phyloP scores from a whole-genome alignment of 345 rosid genomes.

The Lepidium aucheri region DNA sequence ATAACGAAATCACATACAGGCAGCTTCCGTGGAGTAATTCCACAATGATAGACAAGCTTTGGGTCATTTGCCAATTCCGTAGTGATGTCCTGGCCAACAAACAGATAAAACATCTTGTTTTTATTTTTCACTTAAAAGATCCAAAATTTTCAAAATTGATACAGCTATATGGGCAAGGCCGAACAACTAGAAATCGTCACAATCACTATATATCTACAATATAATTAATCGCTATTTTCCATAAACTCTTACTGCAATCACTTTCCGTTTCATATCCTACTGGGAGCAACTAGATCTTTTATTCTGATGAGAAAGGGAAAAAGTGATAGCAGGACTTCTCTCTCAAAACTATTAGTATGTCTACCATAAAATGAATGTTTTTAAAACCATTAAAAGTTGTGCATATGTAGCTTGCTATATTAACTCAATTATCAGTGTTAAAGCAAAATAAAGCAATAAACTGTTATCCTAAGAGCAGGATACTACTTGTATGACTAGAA shows the following conservation, averaged over 20 bases:
- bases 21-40: constrained; percentile 81
- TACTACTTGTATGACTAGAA: background rate
- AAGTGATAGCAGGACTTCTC: background rate
- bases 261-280: background rate
- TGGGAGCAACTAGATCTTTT: background rate
- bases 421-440: background rate
- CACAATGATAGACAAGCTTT: constrained; percentile 90
- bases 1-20: constrained; percentile 51
- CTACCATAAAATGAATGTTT: background rate
- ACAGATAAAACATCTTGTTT: constrained; percentile 10
- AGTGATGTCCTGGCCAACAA: constrained; percentile 53
- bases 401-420: background rate
- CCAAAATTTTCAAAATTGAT: constrained; percentile 2
- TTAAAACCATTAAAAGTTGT: background rate
- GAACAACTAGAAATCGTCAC: background rate
- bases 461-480: background rate
- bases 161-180: constrained; percentile 7
- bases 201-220: background rate
- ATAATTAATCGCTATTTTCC: background rate
- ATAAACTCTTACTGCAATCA: background rate
- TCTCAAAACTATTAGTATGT: background rate
- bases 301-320: background rate
- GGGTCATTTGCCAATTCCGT: constrained; percentile 72
- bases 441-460: background rate
- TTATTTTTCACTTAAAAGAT: constrained; percentile 2